Conservation (phyloP, 1,284 basidiomycete species). For the Volvariella volvacea region DNA sequence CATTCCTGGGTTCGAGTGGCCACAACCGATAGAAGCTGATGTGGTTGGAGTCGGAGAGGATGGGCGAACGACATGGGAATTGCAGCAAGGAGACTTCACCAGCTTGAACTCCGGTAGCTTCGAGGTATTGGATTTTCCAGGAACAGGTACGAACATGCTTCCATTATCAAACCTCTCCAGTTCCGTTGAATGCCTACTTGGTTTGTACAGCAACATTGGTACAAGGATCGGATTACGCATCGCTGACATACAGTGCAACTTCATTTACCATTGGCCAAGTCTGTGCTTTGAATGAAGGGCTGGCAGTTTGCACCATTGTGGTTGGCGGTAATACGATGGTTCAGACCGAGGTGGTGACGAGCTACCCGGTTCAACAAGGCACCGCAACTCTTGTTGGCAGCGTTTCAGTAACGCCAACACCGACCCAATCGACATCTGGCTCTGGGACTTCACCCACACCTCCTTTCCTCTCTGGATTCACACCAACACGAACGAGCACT, state of each 20-base stretch:
- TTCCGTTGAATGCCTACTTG: neutral
- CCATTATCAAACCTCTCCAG: neutral
- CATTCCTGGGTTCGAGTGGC: conserved; percentile 39
- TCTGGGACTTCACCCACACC: too few species aligned
- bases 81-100: conserved; percentile 30
- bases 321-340: conserved; percentile 8
- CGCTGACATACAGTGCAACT: conserved; percentile 8
- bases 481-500: too few species aligned
- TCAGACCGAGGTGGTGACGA: conserved; percentile 9
- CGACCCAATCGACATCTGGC: too few species aligned
- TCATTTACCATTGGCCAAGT: conserved; percentile 8
- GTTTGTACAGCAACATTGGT: conserved; percentile 7
- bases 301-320: conserved; percentile 9
- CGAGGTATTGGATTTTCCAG: conserved; percentile 19
- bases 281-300: conserved; percentile 9
- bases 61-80: conserved; percentile 34
- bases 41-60: conserved; percentile 30
- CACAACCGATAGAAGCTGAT: conserved; percentile 34
- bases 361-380: conserved; percentile 7
- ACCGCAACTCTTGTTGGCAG: too few species aligned
- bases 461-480: too few species aligned
- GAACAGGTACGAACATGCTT: conserved; percentile 27
- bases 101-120: conserved; percentile 20
- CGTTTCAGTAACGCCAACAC: too few species aligned
- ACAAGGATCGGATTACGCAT: conserved; percentile 8